phyloP scores from a whole-genome alignment of 2,329 filamentous ascomycete species.

The Talaromyces sp. region DNA sequence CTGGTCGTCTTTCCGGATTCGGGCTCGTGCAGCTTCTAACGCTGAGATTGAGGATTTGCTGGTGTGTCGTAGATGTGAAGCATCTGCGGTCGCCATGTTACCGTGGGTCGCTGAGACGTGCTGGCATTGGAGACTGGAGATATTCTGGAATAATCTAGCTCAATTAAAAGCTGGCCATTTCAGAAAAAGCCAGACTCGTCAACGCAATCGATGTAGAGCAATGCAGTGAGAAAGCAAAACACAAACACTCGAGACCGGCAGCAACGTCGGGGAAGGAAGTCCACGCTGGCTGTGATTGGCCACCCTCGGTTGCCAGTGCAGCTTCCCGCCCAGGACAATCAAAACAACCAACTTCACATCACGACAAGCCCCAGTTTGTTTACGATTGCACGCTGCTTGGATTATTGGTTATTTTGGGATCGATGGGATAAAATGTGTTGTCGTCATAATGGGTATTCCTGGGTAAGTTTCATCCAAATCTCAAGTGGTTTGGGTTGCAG shows the following conservation, averaged over 20 bases:
- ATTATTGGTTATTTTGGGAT: neutral
- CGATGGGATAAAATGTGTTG: neutral
- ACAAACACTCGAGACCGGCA: neutral
- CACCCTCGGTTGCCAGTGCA: constrained; percentile 8
- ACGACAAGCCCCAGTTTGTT: neutral
- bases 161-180: neutral
- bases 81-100: constrained; percentile 9
- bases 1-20: constrained; percentile 19
- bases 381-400: neutral
- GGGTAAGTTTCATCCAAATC: constrained; percentile 1
- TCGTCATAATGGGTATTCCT: constrained; percentile 10
- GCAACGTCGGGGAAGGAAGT: neutral
- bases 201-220: neutral
- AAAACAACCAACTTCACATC: constrained; percentile 7
- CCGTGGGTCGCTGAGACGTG: neutral
- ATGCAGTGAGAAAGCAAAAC: neutral
- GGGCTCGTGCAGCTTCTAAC: constrained; percentile 14
- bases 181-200: neutral
- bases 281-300: constrained; percentile 2
- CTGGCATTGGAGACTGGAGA: neutral
- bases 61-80: constrained; percentile 9
- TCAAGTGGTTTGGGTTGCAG: neutral
- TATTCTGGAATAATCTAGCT: neutral
- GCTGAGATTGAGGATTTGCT: constrained; percentile 13
- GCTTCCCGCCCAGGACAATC: constrained; percentile 2